Evolutionary conservation across 352 stramenopile species (phyloP).

Genomic region (Phytophthora pinifolia): DNA sequence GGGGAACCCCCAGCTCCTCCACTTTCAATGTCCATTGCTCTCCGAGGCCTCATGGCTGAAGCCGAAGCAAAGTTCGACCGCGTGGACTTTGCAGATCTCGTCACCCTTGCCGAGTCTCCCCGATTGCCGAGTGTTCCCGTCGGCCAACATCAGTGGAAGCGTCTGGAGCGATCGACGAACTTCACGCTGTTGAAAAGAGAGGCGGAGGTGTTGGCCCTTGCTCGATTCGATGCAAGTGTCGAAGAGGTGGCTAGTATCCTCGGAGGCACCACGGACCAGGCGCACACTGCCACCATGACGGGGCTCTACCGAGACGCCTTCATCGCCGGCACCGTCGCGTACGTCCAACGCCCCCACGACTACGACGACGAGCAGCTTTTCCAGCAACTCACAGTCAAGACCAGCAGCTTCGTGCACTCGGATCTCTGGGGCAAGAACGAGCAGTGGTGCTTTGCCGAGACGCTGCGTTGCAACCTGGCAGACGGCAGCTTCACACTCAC

Average conservation of each 20-base stretch:
- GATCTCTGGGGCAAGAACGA: slow-evolving; percentile 40
- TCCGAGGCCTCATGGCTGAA: slow-evolving; percentile 15
- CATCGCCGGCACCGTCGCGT: slow-evolving; percentile 33
- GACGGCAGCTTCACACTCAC: slow-evolving; percentile 27
- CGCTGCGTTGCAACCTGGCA: slow-evolving; percentile 18
- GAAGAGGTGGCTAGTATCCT: slow-evolving; percentile 37
- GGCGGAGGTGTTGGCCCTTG: slow-evolving; percentile 29
- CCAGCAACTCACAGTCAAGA: slow-evolving; percentile 32
- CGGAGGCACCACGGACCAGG: slow-evolving; percentile 8
- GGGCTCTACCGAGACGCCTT: slow-evolving; percentile 37
- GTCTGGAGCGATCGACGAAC: slow-evolving; percentile 12
- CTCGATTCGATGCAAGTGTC: slow-evolving; percentile 26
- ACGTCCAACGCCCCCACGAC: slow-evolving; percentile 11
- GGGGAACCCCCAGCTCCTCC: slow-evolving; percentile 18
- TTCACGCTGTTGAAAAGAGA: slow-evolving; percentile 30
- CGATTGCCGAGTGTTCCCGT: slow-evolving; percentile 5
- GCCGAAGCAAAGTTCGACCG: slow-evolving; percentile 22
- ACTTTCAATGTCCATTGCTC: slow-evolving; percentile 15
- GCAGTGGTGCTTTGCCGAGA: slow-evolving; percentile 44
- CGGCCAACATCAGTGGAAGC: slow-evolving; percentile 26
- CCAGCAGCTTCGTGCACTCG: slow-evolving; percentile 35
- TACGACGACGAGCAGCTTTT: slow-evolving; percentile 5
- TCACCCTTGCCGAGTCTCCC: slow-evolving; percentile 20
- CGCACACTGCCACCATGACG: slow-evolving; percentile 32
- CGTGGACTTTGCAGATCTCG: slow-evolving; percentile 20